A percentile compares a stretch with the other conserved stretches of the same genome.
phyloP scores from a whole-genome alignment of 2,329 filamentous ascomycete species.

The Pseudomassariella vexata region DNA sequence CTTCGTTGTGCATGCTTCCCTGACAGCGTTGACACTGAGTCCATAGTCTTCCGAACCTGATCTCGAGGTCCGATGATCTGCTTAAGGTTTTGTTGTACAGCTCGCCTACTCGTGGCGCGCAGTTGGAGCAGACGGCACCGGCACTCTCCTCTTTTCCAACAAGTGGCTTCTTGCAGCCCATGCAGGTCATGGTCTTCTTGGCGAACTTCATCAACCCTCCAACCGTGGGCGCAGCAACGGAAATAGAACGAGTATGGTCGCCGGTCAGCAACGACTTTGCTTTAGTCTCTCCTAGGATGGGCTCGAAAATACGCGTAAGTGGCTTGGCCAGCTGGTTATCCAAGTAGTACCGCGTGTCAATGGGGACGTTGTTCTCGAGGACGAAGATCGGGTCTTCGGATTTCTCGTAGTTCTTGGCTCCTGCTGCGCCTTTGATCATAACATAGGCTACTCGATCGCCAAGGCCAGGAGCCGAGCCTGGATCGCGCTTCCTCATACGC shows the following conservation, averaged over 20 bases:
- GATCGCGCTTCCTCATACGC: conserved; percentile 95
- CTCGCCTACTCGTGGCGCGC: conserved; percentile 79
- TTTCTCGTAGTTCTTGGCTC: conserved; percentile 92
- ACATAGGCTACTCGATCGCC: conserved; percentile 98
- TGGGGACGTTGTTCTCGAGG: conserved; percentile 93
- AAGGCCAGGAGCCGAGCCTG: conserved; percentile 84
- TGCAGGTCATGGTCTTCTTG: conserved; percentile 96
- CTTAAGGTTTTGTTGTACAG: conserved; percentile 87
- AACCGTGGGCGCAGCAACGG: conserved; percentile 82
- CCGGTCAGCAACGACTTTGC: conserved; percentile 81
- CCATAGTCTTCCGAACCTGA: conserved; percentile 89
- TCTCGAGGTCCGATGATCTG: conserved; percentile 86
- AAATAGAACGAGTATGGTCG: conserved; percentile 91
- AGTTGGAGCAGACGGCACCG: conserved; percentile 85
- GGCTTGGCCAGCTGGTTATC: conserved; percentile 98
- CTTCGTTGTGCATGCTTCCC: conserved; percentile 95
- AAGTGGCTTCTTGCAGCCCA: conserved; percentile 98
- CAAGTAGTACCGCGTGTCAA: conserved; percentile 97
- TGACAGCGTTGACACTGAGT: conserved; percentile 98
- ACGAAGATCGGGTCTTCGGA: conserved; percentile 97
- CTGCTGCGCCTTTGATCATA: conserved; percentile 85
- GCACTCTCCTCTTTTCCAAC: conserved; percentile 70
- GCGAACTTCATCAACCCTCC: conserved; percentile 98
- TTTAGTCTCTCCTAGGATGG: conserved; percentile 90
- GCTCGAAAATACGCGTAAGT: conserved; percentile 91